Evolutionary conservation across 2,329 filamentous ascomycete genomes (phyloP), one percentile per base, ranked within the genome.

Genomic region (Diaporthe helianthi): DNA sequence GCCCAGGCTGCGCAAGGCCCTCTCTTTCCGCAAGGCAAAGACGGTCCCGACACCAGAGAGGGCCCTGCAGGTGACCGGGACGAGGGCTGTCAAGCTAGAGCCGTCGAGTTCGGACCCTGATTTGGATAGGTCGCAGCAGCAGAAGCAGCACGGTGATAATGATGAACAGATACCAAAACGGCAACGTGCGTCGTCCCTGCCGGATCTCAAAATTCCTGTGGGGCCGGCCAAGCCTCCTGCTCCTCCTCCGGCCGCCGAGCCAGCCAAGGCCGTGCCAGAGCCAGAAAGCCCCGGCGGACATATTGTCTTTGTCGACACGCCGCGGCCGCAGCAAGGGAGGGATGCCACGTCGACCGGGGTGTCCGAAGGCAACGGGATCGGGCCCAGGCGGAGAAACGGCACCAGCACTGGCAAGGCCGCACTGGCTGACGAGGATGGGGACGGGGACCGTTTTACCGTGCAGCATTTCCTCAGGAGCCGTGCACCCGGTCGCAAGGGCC

Each of bases 401-500:
- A 38, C 68, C 4, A n/a, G 33, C 13, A 38, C 68, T 2, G 15
- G 33, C 26, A 26, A 33, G 65, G 41, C n/a, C n/a, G n/a, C 61
- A 60, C 26, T 58, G 22, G 19, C 36, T 22, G 52, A 67, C 33
- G 31, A 47, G 10, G 53, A 70, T 41, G 22, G 31, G 36, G 69
- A 65, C 3, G 22, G 31, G 36, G 69, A 65, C 3, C 71, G 71
- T 10, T 76, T 76, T 70, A 76, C 77, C 54, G 70, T 77, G 33
- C 76, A 76, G 58, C 75, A 72, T 8, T 77, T 78, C 65, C 69
- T 78, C 10, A 74, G 19, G 71, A 74, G 54, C 69, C 77, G 65
- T 74, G 74, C 53, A 61, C 72, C 82, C 8, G 79, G 81, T 3
- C 78, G 83, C 26, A 86, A 86, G 72, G 83, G 80, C 2, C 81